A percentile compares a stretch with the other conserved stretches of the same genome.
Conservation (phyloP, 257 asterid genomes). For the Verbena officinalis region DNA sequence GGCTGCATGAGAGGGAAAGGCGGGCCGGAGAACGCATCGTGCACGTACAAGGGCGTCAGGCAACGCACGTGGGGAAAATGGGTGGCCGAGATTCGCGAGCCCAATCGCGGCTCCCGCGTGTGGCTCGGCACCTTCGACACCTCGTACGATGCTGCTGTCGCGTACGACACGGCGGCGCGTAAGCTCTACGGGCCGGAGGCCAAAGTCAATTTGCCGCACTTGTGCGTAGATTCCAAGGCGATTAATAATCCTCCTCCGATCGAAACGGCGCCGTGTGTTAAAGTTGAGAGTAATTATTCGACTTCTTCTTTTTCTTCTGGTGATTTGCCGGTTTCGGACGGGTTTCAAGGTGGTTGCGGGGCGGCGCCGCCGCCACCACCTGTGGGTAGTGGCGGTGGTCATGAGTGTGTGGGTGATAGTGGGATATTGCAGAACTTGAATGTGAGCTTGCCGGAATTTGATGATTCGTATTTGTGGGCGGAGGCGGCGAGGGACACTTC, state of each 20-base stretch:
- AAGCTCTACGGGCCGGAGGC: constrained; percentile 65
- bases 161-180: constrained; percentile 75
- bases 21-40: constrained; percentile 79
- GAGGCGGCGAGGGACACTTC: constrained; percentile 61
- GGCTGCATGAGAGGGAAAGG: constrained; percentile 95
- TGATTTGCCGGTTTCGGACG: not conserved
- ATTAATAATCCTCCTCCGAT: not conserved
- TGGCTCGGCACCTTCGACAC: constrained; percentile 92
- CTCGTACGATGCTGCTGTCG: constrained; percentile 72
- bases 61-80: constrained; percentile 95
- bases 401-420: constrained; percentile 29
- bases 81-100: constrained; percentile 93
- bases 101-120: constrained; percentile 70
- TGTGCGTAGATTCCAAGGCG: constrained; percentile 25
- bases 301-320: not conserved
- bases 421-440: constrained; percentile 40
- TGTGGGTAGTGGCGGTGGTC: not conserved
- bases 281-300: not conserved
- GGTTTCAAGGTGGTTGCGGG: not conserved
- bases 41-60: constrained; percentile 78
- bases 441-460: constrained; percentile 49
- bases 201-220: constrained; percentile 64
- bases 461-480: constrained; percentile 61
- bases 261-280: not conserved
- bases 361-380: no score